phyloP scores from a whole-genome alignment of 371 early-diverging fungal genomes.

The Rhizopus stolonifer region DNA sequence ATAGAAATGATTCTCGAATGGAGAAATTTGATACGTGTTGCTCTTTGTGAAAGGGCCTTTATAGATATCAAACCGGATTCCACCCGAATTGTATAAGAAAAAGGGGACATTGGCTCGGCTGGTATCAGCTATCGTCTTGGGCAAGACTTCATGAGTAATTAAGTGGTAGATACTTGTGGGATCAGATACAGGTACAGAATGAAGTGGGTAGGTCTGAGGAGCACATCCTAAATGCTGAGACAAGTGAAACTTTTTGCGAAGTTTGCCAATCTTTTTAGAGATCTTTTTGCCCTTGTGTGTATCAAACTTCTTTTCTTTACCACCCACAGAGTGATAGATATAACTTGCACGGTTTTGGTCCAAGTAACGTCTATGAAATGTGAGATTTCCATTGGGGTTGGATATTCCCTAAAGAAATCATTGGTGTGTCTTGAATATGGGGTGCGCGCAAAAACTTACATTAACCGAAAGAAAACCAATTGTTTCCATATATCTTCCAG shows the following conservation, averaged over 20 bases:
- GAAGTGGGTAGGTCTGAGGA: constrained; percentile 53
- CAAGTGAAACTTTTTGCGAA: constrained; percentile 31
- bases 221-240: constrained; percentile 49
- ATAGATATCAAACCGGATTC: constrained; percentile 52
- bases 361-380: constrained; percentile 58
- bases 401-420: constrained; percentile 16
- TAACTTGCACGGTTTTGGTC: constrained; percentile 59
- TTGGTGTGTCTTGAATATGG: neutral
- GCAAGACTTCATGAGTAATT: constrained; percentile 46
- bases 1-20: constrained; percentile 49
- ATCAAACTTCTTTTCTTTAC: constrained; percentile 31
- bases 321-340: constrained; percentile 48
- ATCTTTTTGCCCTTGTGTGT: constrained; percentile 47
- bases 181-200: constrained; percentile 41
- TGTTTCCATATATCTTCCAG: constrained; percentile 65
- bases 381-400: constrained; percentile 30
- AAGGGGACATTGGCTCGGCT: constrained; percentile 40
- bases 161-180: constrained; percentile 43
- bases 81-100: constrained; percentile 50
- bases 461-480: constrained; percentile 58
- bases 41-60: constrained; percentile 53
- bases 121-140: constrained; percentile 32
- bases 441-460: constrained; percentile 13
- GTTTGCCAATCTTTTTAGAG: constrained; percentile 37
- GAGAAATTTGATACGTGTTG: constrained; percentile 50